A percentile compares a stretch with the other conserved stretches of the same genome.
phyloP scores from a whole-genome alignment of 129 eudicot genomes.

The Lactuca saligna region DNA sequence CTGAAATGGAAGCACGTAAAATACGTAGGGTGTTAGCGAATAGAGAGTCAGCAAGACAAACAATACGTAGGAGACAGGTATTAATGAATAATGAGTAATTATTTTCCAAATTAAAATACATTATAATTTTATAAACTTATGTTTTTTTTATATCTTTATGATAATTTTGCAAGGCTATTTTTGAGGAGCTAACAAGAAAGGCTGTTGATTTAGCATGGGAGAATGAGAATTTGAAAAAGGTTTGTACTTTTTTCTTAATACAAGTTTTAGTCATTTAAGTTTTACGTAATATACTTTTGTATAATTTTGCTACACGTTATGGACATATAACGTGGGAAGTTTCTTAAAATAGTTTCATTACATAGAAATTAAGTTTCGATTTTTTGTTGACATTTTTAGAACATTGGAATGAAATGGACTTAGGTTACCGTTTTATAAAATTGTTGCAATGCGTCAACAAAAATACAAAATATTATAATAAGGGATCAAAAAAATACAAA shows the following conservation, averaged over 20 bases:
- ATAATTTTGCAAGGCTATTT: slow-evolving; percentile 49
- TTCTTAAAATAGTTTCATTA: not conserved
- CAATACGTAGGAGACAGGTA: slow-evolving; percentile 82
- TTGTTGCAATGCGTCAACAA: too few species aligned
- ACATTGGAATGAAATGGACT: too few species aligned
- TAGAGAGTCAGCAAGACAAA: slow-evolving; percentile 84
- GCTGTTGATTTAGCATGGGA: slow-evolving; percentile 65
- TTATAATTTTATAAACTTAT: not conserved
- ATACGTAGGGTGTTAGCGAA: slow-evolving; percentile 75
- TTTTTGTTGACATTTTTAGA: too few species aligned
- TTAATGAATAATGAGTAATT: too few species aligned
- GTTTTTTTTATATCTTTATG: not conserved
- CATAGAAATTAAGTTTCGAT: too few species aligned
- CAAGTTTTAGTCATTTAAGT: too few species aligned
- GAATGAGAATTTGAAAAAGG: slow-evolving; percentile 74
- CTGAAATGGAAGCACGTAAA: slow-evolving; percentile 68
- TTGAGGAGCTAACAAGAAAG: slow-evolving; percentile 62
- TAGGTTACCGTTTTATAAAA: too few species aligned
- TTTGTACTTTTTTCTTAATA: slow-evolving; percentile 7
- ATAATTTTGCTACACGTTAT: too few species aligned
- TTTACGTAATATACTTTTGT: too few species aligned
- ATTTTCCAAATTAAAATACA: not conserved
- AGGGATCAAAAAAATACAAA: too few species aligned
- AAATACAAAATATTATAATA: too few species aligned
- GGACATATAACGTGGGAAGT: too few species aligned